phyloP scores from a whole-genome alignment of 2,329 filamentous ascomycete species.

The Plectosphaerella cucumerina region DNA sequence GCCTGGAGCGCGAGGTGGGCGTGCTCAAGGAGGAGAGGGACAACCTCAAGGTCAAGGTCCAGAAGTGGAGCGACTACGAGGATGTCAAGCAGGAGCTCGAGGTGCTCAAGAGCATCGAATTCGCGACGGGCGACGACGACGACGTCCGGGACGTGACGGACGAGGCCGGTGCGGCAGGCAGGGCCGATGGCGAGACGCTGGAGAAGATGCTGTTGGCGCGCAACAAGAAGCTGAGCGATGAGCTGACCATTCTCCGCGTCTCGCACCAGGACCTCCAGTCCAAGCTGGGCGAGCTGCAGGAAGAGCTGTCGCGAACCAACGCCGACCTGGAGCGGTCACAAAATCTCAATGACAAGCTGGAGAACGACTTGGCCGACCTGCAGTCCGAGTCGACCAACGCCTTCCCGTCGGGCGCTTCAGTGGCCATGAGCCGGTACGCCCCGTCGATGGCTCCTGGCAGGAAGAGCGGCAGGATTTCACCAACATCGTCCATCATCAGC shows the following conservation, averaged over 20 bases:
- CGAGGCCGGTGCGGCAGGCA: conserved; percentile 46
- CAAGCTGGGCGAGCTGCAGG: conserved; percentile 74
- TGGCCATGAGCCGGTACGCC: conserved; percentile 76
- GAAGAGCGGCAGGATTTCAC: conserved; percentile 69
- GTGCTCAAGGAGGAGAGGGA: conserved; percentile 79
- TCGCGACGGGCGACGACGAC: conserved; percentile 84
- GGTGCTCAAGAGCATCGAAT: conserved; percentile 96
- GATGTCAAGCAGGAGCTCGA: conserved; percentile 95
- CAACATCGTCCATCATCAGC: conserved; percentile 96
- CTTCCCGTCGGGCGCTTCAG: conserved; percentile 86
- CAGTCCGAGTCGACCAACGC: conserved; percentile 81
- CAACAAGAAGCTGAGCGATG: conserved; percentile 95
- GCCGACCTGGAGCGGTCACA: conserved; percentile 82
- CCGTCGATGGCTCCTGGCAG: conserved; percentile 57
- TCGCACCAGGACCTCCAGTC: conserved; percentile 89
- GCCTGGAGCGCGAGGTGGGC: conserved; percentile 73
- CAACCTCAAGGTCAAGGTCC: conserved; percentile 71
- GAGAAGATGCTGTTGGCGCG: conserved; percentile 88
- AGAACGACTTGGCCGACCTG: conserved; percentile 84
- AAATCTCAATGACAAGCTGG: conserved; percentile 80
- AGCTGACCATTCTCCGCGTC: conserved; percentile 86
- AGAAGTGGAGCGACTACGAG: conserved; percentile 91
- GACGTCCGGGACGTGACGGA: conserved; percentile 30
- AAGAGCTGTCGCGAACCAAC: conserved; percentile 78
- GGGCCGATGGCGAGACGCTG: conserved; percentile 71